phyloP scores from a whole-genome alignment of 176 grass and related monocot genomes.

The Oryza glaberrima region DNA sequence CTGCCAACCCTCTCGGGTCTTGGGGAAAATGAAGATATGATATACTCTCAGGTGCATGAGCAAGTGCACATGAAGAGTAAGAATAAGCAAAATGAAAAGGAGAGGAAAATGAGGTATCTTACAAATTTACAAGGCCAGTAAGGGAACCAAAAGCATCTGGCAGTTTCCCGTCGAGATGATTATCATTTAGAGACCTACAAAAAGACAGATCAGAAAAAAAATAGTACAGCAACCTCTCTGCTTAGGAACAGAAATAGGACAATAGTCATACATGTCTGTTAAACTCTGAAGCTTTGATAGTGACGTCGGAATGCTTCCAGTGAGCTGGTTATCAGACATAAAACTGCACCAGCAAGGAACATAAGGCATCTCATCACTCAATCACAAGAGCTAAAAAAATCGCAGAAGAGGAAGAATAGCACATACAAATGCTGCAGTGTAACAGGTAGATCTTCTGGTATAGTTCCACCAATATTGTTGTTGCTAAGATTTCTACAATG shows the following conservation, averaged over 20 bases:
- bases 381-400: constrained; percentile 15
- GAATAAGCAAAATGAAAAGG: background rate
- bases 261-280: constrained; percentile 72
- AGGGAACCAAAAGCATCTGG: constrained; percentile 82
- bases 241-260: constrained; percentile 28
- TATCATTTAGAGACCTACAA: constrained; percentile 87
- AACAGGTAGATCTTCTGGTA: constrained; percentile 79
- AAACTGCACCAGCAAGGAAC: constrained; percentile 64
- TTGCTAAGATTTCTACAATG: constrained; percentile 87
- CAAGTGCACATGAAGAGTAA: background rate
- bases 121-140: constrained; percentile 91
- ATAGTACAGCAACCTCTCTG: background rate
- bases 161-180: constrained; percentile 78
- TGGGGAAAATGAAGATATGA: background rate
- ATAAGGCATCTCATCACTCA: constrained; percentile 13
- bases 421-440: constrained; percentile 86
- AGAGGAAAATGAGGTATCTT: constrained; percentile 30
- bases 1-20: background rate
- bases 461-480: constrained; percentile 76
- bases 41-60: background rate
- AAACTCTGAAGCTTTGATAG: constrained; percentile 76
- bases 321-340: constrained; percentile 94
- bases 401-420: constrained; percentile 31
- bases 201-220: constrained; percentile 32
- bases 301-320: constrained; percentile 90